A percentile compares a stretch with the other conserved stretches of the same genome.
Conservation (phyloP, 1,139 yeast genomes). For the Diutina neorugosa region DNA sequence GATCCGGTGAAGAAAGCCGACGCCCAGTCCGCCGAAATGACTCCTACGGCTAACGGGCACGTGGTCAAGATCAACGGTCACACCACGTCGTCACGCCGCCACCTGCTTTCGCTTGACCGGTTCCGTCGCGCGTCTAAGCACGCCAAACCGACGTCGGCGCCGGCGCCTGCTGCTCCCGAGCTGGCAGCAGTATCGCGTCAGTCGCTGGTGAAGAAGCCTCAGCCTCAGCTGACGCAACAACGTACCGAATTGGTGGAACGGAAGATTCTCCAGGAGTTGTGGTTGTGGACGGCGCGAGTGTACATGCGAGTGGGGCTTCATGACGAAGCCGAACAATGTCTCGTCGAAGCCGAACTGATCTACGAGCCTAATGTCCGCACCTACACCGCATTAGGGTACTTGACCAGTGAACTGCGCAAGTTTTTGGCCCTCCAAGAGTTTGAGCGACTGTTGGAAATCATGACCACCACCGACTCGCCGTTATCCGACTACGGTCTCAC, state of each 20-base stretch:
- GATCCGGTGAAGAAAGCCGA: constrained; percentile 16
- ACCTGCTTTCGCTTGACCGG: not conserved
- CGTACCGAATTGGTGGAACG: not conserved
- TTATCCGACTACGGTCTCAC: constrained; percentile 43
- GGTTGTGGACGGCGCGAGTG: constrained; percentile 66
- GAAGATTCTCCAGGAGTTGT: constrained; percentile 41
- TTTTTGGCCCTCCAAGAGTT: constrained; percentile 51
- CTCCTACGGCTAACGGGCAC: not conserved
- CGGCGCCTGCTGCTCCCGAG: not conserved
- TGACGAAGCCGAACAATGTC: constrained; percentile 60
- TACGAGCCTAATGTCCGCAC: constrained; percentile 41
- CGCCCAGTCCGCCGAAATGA: not conserved
- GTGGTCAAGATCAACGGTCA: not conserved
- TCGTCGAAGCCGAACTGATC: constrained; percentile 50
- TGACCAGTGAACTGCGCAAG: constrained; percentile 26
- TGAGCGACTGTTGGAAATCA: constrained; percentile 41
- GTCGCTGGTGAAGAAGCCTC: not conserved
- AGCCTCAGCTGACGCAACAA: not conserved
- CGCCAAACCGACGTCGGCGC: not conserved
- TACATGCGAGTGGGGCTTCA: constrained; percentile 45
- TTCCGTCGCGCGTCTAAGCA: not conserved
- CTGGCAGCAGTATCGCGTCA: not conserved
- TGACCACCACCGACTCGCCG: not conserved
- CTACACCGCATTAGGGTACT: constrained; percentile 41
- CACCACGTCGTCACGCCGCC: not conserved